Conservation (phyloP, 2,329 filamentous ascomycete species). For the Fusarium longipes region DNA sequence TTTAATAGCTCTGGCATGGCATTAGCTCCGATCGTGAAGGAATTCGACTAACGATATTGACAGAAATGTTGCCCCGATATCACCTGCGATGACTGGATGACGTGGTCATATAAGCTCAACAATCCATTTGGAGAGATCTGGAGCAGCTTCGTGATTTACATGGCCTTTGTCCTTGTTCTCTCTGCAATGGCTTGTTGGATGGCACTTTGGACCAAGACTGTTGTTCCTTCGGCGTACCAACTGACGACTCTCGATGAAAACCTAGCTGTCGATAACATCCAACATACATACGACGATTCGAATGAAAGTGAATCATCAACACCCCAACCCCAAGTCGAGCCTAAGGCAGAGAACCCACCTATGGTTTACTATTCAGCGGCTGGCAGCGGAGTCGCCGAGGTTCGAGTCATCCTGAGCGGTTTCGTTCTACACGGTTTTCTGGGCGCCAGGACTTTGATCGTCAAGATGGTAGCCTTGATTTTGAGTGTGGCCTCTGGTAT, state of each 20-base stretch:
- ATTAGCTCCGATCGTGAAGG: not conserved
- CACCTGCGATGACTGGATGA: slow-evolving; percentile 67
- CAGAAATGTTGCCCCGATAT: slow-evolving; percentile 67
- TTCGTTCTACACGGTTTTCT: slow-evolving; percentile 97
- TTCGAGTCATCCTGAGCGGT: slow-evolving; percentile 96
- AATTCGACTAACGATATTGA: slow-evolving; percentile 13
- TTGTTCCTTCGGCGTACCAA: slow-evolving; percentile 88
- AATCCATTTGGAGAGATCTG: slow-evolving; percentile 63
- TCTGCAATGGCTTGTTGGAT: slow-evolving; percentile 79
- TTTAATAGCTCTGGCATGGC: not conserved
- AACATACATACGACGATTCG: slow-evolving; percentile 54
- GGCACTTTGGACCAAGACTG: slow-evolving; percentile 90
- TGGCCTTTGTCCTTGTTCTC: slow-evolving; percentile 76
- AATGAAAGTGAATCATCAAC: slow-evolving; percentile 59
- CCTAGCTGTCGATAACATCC: slow-evolving; percentile 72
- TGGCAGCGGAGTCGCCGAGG: slow-evolving; percentile 95
- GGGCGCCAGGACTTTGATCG: slow-evolving; percentile 83
- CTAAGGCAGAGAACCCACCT: slow-evolving; percentile 62
- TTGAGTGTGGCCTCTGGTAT: slow-evolving; percentile 92
- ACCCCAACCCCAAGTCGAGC: slow-evolving; percentile 54
- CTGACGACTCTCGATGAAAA: slow-evolving; percentile 94
- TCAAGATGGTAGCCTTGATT: slow-evolving; percentile 86
- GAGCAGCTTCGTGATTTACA: slow-evolving; percentile 83
- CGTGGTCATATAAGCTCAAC: slow-evolving; percentile 64
- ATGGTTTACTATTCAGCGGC: slow-evolving; percentile 97